Base-by-base conservation (phyloP, 202 grass and related monocot species). In the Saccharum hybrid region DNA sequence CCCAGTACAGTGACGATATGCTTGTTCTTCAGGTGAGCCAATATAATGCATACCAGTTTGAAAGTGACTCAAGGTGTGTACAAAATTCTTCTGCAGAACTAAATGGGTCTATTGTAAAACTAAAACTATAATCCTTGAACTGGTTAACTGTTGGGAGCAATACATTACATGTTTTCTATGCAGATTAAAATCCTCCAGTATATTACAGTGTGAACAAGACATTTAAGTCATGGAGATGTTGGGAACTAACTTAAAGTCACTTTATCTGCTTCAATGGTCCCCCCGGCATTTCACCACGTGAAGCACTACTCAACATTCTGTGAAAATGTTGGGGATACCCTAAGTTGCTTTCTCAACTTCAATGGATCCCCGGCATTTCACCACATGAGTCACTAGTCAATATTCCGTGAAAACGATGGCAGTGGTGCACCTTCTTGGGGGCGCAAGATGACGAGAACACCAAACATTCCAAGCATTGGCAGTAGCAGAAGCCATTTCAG, bases 391-490 rank as follows among this genome's bases (percentile, higher is more conserved):
- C 69, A 75, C 84, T 90, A 96, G 77, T 96, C 93, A 4, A 86
- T 88, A 78, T 96, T 94, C 67, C 96, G 84, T 67, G 93, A 99
- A 68, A 94, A 98, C 6, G 93, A 99, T 71, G 96, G 96, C 68
- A 99, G 76, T 14, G 91, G 96, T 6, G 96, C 88, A 11, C 93
- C 89, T 88, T 99, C 96, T 46, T 92, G 96, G 0, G 96, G 93
- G 16, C 91, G 81, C 16, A 99, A 66, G 83, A 99, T 88, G 85
- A 99, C 93, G 0, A 99, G 93, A 81, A 99, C 83, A 7, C 41
- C 76, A 89, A 99, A 99, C 93, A 99, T 96, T 19, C 87, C 96
- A 16, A 96, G 68, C 96, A 96, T 99, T 26, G 96, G 93, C 88
- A 99, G 76, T 12, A 96, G 65, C 74, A 96, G 86, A 2, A 99